phyloP scores from a whole-genome alignment of 805 yeast species.

The Dipodascopsis tothii region DNA sequence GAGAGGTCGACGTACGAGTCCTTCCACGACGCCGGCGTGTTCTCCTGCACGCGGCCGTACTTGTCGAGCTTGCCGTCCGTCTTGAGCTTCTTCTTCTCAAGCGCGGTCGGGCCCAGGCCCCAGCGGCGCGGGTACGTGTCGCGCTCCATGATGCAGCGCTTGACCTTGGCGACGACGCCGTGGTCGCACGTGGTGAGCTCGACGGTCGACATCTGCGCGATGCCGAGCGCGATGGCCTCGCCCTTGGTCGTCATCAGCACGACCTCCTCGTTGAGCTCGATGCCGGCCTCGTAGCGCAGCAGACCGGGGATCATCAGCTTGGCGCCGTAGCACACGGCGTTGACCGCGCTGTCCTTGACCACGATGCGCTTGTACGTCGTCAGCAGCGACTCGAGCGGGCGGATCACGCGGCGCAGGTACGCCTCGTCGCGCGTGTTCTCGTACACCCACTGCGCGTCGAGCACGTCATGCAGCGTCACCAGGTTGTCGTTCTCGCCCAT shows the following conservation, averaged over 20 bases:
- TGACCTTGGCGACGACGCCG: slow-evolving; percentile 96
- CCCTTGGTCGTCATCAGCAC: slow-evolving; percentile 98
- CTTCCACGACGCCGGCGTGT: slow-evolving; percentile 91
- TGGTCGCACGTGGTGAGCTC: slow-evolving; percentile 95
- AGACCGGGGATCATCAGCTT: slow-evolving; percentile 98
- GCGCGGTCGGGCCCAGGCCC: slow-evolving; percentile 98
- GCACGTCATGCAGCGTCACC: slow-evolving; percentile 93
- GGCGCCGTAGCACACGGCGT: slow-evolving; percentile 98
- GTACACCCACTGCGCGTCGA: slow-evolving; percentile 97
- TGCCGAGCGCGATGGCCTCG: slow-evolving; percentile 97
- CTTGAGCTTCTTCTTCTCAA: slow-evolving; percentile 96
- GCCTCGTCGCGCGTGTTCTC: slow-evolving; percentile 97
- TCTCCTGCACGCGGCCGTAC: slow-evolving; percentile 87
- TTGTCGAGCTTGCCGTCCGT: slow-evolving; percentile 95
- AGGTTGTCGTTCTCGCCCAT: slow-evolving; percentile 79
- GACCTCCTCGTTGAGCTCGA: slow-evolving; percentile 94
- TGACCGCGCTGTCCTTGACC: slow-evolving; percentile 90
- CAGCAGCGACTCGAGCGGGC: slow-evolving; percentile 88
- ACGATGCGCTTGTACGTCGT: slow-evolving; percentile 96
- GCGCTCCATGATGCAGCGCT: slow-evolving; percentile 99
- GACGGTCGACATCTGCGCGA: slow-evolving; percentile 98
- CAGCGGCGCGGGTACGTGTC: slow-evolving; percentile 99
- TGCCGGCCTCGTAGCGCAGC: slow-evolving; percentile 94
- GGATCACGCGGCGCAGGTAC: slow-evolving; percentile 84
- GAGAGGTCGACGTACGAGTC: slow-evolving; percentile 52